Percentiles rank a stretch among this genome's conserved stretches.
These are phyloP conservation scores for Ichthyophthirius multifiliis DNA, from an alignment of 169 alveolate genomes.

Conservation along the genomic window DNA sequence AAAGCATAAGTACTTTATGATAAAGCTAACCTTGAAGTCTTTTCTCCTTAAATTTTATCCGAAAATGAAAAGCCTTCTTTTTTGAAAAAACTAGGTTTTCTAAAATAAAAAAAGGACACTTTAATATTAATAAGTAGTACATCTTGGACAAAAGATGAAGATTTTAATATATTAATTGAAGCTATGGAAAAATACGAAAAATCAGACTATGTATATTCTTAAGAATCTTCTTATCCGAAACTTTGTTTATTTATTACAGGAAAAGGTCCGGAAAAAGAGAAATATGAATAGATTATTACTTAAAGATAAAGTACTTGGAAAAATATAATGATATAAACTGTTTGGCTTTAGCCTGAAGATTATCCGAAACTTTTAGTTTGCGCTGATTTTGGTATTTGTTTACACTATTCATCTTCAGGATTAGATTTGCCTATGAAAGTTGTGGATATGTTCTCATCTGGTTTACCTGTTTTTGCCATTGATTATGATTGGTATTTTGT, in stretches of 20 bases:
- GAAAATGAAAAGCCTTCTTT: constrained; percentile 24
- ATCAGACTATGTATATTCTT: neutral
- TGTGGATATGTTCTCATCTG: constrained; percentile 91
- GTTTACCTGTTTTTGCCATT: constrained; percentile 82
- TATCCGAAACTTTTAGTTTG: constrained; percentile 85
- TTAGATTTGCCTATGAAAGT: constrained; percentile 94
- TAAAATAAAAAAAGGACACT: constrained; percentile 66
- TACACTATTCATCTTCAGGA: constrained; percentile 89
- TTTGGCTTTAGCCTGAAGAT: constrained; percentile 88
- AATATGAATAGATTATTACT: constrained; percentile 55
- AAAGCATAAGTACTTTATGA: constrained; percentile 85
- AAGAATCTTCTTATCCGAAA: neutral
- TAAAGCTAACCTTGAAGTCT: constrained; percentile 70
- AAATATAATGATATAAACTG: constrained; percentile 73
- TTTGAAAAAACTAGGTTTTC: neutral
- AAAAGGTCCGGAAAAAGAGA: constrained; percentile 81
- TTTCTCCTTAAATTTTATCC: constrained; percentile 13
- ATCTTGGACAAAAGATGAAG: constrained; percentile 91
- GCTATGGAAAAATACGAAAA: constrained; percentile 47
- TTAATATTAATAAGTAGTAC: constrained; percentile 86
- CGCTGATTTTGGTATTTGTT: constrained; percentile 88
- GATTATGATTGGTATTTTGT: neutral
- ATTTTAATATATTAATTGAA: constrained; percentile 49
- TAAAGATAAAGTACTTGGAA: constrained; percentile 36
- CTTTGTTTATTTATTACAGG: constrained; percentile 29